Evolutionary conservation across 768 basidiomycete genomes (phyloP).

Genomic region (Rhodotorula toruloides): DNA sequence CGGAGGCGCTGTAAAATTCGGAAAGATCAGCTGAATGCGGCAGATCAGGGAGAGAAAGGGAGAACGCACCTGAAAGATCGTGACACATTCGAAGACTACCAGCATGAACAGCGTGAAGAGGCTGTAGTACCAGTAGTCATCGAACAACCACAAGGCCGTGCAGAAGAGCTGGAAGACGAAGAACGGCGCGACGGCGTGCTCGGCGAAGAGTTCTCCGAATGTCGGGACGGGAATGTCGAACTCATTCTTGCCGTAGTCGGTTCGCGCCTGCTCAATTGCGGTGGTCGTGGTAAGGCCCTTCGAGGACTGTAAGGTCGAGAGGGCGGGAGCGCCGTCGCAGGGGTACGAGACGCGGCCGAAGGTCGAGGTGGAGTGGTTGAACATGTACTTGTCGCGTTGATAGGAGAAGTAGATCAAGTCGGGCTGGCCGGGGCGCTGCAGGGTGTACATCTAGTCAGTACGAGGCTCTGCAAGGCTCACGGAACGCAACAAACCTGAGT

Average conservation of each 20-base stretch:
- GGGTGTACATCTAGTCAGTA: neutral
- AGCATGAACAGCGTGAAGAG: slow-evolving; percentile 98
- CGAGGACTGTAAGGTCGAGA: slow-evolving; percentile 54
- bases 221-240: slow-evolving; percentile 96
- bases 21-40: neutral
- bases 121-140: slow-evolving; percentile 98
- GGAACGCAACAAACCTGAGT: slow-evolving; percentile 7
- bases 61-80: slow-evolving; percentile 82
- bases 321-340: slow-evolving; percentile 54
- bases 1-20: slow-evolving; percentile 68
- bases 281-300: slow-evolving; percentile 54
- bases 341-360: slow-evolving; percentile 87
- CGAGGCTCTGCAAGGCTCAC: neutral
- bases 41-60: neutral
- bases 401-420: slow-evolving; percentile 74
- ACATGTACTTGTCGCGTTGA: slow-evolving; percentile 86
- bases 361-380: slow-evolving; percentile 55
- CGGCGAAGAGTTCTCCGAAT: slow-evolving; percentile 81
- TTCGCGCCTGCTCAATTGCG: slow-evolving; percentile 55
- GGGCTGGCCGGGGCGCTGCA: slow-evolving; percentile 51
- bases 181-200: slow-evolving; percentile 97
- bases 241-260: slow-evolving; percentile 83
- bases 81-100: slow-evolving; percentile 95
- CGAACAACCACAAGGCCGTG: slow-evolving; percentile 92
- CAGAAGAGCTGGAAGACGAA: slow-evolving; percentile 99